A percentile compares a stretch with the other conserved stretches of the same genome.
These are phyloP conservation scores for Articulospora tetracladia DNA, from an alignment of 495 filamentous ascomycete genomes.

Conservation along the genomic window DNA sequence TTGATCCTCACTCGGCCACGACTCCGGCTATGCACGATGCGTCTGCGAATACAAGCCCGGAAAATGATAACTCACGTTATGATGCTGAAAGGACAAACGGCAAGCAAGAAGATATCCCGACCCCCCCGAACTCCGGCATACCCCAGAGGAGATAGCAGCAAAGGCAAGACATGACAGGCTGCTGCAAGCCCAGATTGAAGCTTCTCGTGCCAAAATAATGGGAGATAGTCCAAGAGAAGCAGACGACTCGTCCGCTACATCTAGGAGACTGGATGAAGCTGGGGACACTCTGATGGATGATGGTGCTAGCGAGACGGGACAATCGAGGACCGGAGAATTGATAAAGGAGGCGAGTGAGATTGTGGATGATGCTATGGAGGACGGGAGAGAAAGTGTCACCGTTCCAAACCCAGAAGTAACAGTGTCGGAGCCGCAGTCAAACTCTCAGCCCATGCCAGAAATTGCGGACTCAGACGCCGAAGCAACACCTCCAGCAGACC, in stretches of 20 bases:
- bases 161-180: constrained; percentile 36
- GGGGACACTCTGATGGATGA: neutral
- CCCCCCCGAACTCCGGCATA: constrained; percentile 27
- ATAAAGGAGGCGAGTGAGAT: constrained; percentile 17
- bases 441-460: constrained; percentile 6
- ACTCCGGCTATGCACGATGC: constrained; percentile 38
- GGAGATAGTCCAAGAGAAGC: constrained; percentile 27
- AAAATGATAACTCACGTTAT: constrained; percentile 44
- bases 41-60: constrained; percentile 50
- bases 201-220: constrained; percentile 30
- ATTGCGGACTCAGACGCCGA: constrained; percentile 22
- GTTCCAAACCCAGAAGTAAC: constrained; percentile 9
- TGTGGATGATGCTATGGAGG: constrained; percentile 18
- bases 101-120: constrained; percentile 18
- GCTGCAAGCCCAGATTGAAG: constrained; percentile 32
- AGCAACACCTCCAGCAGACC: constrained; percentile 11
- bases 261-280: neutral
- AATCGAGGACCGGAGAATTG: neutral
- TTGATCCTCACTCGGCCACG: constrained; percentile 32
- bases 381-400: constrained; percentile 14
- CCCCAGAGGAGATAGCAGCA: constrained; percentile 27
- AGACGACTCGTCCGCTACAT: constrained; percentile 26
- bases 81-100: constrained; percentile 23
- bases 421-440: no score
- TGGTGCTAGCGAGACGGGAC: neutral